Evolutionary conservation across 495 filamentous ascomycete genomes (phyloP).

Genomic region (Daldinia concentrica): DNA sequence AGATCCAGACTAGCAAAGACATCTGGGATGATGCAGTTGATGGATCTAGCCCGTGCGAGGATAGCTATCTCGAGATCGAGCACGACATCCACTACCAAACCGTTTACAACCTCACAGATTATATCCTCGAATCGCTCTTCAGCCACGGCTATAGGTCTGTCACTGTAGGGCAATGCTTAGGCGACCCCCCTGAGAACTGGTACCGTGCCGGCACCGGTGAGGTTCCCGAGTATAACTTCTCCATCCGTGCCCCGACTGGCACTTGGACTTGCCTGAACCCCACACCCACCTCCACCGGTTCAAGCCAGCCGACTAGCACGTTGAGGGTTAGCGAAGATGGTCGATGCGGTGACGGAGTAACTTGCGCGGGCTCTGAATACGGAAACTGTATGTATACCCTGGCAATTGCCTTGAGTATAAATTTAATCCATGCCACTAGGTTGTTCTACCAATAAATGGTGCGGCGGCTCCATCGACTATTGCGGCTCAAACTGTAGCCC

Average conservation of each 20-base stretch:
- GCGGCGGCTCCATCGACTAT: conserved; percentile 60
- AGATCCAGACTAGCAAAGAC: conserved; percentile 77
- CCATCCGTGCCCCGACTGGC: conserved; percentile 37
- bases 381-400: conserved; percentile 47
- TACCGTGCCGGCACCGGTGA: conserved; percentile 59
- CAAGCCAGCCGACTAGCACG: conserved; percentile 42
- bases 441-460: conserved; percentile 56
- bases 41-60: conserved; percentile 52
- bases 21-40: conserved; percentile 70
- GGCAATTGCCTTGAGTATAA: conserved; percentile 8
- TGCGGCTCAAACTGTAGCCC: conserved; percentile 62
- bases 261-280: conserved; percentile 39
- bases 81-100: conserved; percentile 84
- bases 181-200: conserved; percentile 75
- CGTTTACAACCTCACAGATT: conserved; percentile 78
- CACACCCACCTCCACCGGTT: conserved; percentile 26
- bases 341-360: conserved; percentile 60
- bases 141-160: conserved; percentile 70
- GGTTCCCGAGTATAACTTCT: conserved; percentile 42
- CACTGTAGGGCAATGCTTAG: conserved; percentile 79
- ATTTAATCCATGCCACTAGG: conserved; percentile 33
- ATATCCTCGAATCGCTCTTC: conserved; percentile 70
- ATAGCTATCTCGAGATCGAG: conserved; percentile 72
- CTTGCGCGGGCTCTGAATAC: conserved; percentile 59
- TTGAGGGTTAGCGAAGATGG: conserved; percentile 58